Percentiles rank a stretch among this genome's conserved stretches.
phyloP scores from a whole-genome alignment of 2,329 filamentous ascomycete genomes.

The Claviceps cyperi region DNA sequence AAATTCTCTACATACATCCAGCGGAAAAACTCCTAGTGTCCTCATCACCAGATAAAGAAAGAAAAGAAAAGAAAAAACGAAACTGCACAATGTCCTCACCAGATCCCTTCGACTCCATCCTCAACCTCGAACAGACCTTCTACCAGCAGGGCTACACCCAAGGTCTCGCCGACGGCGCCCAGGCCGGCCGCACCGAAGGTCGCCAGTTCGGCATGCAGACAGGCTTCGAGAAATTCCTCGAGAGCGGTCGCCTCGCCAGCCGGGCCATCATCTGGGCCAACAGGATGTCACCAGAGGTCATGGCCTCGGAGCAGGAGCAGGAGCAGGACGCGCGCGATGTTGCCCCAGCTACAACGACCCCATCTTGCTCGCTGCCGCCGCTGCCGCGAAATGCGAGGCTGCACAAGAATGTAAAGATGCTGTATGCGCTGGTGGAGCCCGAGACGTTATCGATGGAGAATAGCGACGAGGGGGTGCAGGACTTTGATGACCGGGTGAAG shows the following conservation, averaged over 20 bases:
- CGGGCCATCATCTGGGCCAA: constrained; percentile 74
- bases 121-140: constrained; percentile 52
- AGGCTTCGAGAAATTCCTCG: constrained; percentile 82
- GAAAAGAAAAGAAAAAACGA: neutral
- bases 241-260: constrained; percentile 65
- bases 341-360: neutral
- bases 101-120: constrained; percentile 42
- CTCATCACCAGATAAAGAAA: neutral
- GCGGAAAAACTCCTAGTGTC: neutral
- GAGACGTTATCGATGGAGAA: constrained; percentile 68
- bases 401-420: constrained; percentile 57
- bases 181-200: constrained; percentile 73
- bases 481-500: constrained; percentile 81
- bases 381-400: constrained; percentile 50
- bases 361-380: constrained; percentile 18
- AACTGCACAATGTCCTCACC: constrained; percentile 9
- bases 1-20: too few species aligned
- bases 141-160: constrained; percentile 70
- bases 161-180: constrained; percentile 60
- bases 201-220: constrained; percentile 82
- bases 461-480: constrained; percentile 74
- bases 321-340: neutral
- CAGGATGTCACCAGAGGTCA: constrained; percentile 30
- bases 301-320: too few species aligned
- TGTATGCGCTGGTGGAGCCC: constrained; percentile 68